Conservation (phyloP, 345 rosid genomes). For the Lagerstroemia speciosa region DNA sequence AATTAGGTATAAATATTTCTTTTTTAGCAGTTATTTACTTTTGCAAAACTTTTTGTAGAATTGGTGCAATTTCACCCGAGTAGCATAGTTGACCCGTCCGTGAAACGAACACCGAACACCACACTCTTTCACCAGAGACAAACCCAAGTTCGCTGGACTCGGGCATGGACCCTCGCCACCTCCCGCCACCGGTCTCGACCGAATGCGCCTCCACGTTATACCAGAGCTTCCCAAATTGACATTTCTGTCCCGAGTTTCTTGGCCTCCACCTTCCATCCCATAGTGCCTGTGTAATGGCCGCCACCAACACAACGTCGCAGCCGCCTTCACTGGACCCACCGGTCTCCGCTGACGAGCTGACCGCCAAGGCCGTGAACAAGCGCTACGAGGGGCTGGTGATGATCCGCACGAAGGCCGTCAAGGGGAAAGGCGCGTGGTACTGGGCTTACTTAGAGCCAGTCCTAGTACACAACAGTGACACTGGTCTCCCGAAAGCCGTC, state of each 20-base stretch:
- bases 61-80: no score
- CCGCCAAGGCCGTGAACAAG: slow-evolving; percentile 67
- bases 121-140: background rate
- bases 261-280: background rate
- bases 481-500: slow-evolving; percentile 87
- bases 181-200: slow-evolving; percentile 23
- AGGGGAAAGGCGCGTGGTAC: slow-evolving; percentile 99
- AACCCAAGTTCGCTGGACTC: slow-evolving; percentile 6
- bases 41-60: no score
- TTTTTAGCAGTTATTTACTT: no score
- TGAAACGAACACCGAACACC: background rate
- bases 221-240: background rate
- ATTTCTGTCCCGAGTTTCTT: background rate
- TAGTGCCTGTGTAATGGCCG: slow-evolving; percentile 19
- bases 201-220: slow-evolving; percentile 1
- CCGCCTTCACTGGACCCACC: slow-evolving; percentile 14
- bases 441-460: slow-evolving; percentile 96
- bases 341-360: slow-evolving; percentile 39
- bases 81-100: slow-evolving; percentile 11
- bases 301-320: slow-evolving; percentile 8
- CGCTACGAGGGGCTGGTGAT: slow-evolving; percentile 79
- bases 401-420: slow-evolving; percentile 85
- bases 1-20: no score
- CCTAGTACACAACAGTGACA: slow-evolving; percentile 74
- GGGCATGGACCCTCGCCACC: slow-evolving; percentile 39